Conservation (phyloP, 192 early-diverging fungal species). For the Phycomyces blakesleeanus region DNA sequence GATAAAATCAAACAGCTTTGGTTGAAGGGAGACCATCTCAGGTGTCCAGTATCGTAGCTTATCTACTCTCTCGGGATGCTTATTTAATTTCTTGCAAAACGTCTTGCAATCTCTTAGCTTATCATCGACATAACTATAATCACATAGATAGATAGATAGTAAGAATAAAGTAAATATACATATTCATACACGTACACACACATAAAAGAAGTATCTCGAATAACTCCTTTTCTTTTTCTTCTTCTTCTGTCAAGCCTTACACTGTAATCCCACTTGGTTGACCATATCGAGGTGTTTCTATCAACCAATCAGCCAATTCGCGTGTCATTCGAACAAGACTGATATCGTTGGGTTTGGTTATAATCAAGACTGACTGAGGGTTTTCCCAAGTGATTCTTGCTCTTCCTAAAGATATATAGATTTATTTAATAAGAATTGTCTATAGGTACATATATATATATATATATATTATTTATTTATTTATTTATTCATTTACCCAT, state of each 20-base stretch:
- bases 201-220: too few species aligned
- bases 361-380: constrained; percentile 56
- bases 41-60: constrained; percentile 72
- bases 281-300: constrained; percentile 41
- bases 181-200: too few species aligned
- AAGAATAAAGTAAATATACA: too few species aligned
- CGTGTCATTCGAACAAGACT: constrained; percentile 64
- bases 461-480: background rate
- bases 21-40: constrained; percentile 61
- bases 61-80: constrained; percentile 41
- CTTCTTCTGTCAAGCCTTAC: background rate
- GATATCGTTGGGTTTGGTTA: constrained; percentile 71
- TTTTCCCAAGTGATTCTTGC: constrained; percentile 33
- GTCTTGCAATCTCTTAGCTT: constrained; percentile 50
- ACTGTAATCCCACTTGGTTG: constrained; percentile 39
- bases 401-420: too few species aligned
- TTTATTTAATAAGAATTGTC: too few species aligned
- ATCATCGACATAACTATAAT: constrained; percentile 56
- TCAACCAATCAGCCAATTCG: constrained; percentile 66
- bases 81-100: constrained; percentile 43
- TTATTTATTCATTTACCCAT: constrained; percentile 4
- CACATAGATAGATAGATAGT: background rate
- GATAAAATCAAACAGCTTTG: constrained; percentile 82
- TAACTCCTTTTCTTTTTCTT: background rate
- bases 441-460: background rate